Evolutionary conservation across 2,329 filamentous ascomycete genomes (phyloP), one percentile per base, ranked within the genome.

Genomic region (Microcyclospora pomicola): DNA sequence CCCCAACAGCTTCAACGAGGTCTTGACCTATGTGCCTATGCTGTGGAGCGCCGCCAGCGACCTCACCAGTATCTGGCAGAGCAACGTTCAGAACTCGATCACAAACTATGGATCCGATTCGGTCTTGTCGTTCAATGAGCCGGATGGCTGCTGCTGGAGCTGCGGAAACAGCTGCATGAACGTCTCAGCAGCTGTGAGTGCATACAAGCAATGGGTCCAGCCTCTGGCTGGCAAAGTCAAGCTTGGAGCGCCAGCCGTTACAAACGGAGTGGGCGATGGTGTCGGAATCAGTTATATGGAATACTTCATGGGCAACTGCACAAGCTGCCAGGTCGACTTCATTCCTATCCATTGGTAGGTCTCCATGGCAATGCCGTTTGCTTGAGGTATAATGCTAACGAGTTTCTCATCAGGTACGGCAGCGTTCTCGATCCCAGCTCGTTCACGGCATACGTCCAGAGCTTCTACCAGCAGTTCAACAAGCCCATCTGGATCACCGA

Each of bases 41-140:
- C 71, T 82, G 34, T 60, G 53, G 56, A 69, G 72, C 37, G 56
- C 66, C 38, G 47, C 48, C 10, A 39, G 51, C 9, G 56, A 59
- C 10, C 65, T 71, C 56, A 66, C 66, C 39, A 39, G 49, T 38
- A 54, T 52, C n/a, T 55, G 52, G 52, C 30, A 40, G 9, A 19
- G 36, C 11, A 43, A 42, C 27, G 52, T 45, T 13, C 42, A 49
- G 31, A 27, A 42, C 11, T 49, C 51, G 9, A 48, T 53, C 29
- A 34, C 36, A 33, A 34, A 47, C 19, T 31, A 40, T 27, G 48
- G 49, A 35, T 61, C 69, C 44, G 69, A 65, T 45, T 64, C 67
- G 45, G 55, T 81, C 35, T 65, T 81, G 49, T 66, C 67, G 56
- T 80, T 80, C 69, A 82, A 82, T 65, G 78, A 82, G 64, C 75